These are phyloP conservation scores for Magnolia officinalis DNA, from an alignment of 164 flowering plant species.

Conservation along the genomic window DNA sequence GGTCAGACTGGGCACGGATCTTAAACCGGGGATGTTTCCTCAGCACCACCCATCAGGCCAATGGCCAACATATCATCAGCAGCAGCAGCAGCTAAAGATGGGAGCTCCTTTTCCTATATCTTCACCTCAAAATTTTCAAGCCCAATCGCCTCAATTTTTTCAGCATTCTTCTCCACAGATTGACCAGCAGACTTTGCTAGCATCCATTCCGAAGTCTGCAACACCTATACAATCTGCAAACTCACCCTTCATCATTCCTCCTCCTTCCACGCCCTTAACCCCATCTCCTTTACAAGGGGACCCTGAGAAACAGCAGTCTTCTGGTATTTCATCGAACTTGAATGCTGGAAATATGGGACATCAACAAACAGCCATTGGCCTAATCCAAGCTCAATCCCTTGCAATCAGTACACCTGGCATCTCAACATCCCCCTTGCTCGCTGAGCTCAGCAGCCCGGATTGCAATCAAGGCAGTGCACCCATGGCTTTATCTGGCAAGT, in stretches of 20 bases:
- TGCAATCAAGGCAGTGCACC: constrained; percentile 49
- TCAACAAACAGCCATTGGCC: constrained; percentile 39
- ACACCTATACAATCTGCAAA: constrained; percentile 71
- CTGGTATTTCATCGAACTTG: constrained; percentile 50
- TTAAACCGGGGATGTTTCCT: constrained; percentile 44
- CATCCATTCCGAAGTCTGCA: constrained; percentile 52
- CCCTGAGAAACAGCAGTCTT: constrained; percentile 50
- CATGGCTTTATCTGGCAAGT: constrained; percentile 43
- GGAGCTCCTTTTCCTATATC: constrained; percentile 56
- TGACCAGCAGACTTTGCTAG: constrained; percentile 64
- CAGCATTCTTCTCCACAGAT: constrained; percentile 80
- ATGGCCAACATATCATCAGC: constrained; percentile 45
- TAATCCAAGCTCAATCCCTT: constrained; percentile 48
- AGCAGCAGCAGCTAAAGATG: constrained; percentile 54
- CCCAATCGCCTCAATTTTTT: constrained; percentile 67
- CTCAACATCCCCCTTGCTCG: constrained; percentile 90
- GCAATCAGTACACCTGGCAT: constrained; percentile 92
- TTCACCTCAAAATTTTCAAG: constrained; percentile 64
- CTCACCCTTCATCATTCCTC: constrained; percentile 75
- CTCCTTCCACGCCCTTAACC: constrained; percentile 81
- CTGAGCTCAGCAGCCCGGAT: constrained; percentile 62
- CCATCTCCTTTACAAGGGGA: constrained; percentile 85
- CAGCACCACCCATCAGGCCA: constrained; percentile 53
- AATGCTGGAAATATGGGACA: constrained; percentile 57
- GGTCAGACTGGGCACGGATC: constrained; percentile 36